Evolutionary conservation across 768 basidiomycete genomes (phyloP).

Genomic region (Sporobolomyces roseus): DNA sequence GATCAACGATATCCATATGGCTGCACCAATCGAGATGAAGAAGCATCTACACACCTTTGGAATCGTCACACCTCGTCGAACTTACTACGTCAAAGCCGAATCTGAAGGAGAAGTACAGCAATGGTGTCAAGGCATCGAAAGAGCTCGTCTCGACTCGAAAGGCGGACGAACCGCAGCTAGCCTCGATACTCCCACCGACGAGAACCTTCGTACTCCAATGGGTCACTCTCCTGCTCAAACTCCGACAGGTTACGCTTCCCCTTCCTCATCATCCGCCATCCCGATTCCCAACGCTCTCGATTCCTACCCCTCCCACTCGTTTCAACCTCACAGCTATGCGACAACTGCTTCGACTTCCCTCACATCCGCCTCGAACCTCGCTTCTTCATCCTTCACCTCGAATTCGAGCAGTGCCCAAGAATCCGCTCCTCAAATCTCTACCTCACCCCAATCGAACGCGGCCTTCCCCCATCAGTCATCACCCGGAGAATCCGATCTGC

Average conservation of each 20-base stretch:
- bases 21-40: constrained; percentile 80
- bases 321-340: constrained; percentile 2
- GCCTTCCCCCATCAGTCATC: too few species aligned
- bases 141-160: constrained; percentile 22
- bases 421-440: background rate
- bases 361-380: constrained; percentile 12
- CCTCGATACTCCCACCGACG: constrained; percentile 23
- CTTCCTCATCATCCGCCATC: constrained; percentile 15
- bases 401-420: constrained; percentile 12
- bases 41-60: constrained; percentile 84
- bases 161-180: constrained; percentile 10
- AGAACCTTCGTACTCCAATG: background rate
- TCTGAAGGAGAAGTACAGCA: constrained; percentile 65
- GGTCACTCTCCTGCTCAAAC: constrained; percentile 16
- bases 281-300: background rate
- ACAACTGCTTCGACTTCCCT: constrained; percentile 13
- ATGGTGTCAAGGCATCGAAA: constrained; percentile 52
- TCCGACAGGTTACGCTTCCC: constrained; percentile 9
- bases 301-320: background rate
- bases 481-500: constrained; percentile 12
- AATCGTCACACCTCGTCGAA: constrained; percentile 80
- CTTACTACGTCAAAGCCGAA: constrained; percentile 83
- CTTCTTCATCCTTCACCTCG: constrained; percentile 31
- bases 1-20: constrained; percentile 81
- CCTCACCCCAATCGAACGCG: background rate